These are phyloP conservation scores for Podospora didyma DNA, from an alignment of 495 filamentous ascomycete species.

Conservation along the genomic window DNA sequence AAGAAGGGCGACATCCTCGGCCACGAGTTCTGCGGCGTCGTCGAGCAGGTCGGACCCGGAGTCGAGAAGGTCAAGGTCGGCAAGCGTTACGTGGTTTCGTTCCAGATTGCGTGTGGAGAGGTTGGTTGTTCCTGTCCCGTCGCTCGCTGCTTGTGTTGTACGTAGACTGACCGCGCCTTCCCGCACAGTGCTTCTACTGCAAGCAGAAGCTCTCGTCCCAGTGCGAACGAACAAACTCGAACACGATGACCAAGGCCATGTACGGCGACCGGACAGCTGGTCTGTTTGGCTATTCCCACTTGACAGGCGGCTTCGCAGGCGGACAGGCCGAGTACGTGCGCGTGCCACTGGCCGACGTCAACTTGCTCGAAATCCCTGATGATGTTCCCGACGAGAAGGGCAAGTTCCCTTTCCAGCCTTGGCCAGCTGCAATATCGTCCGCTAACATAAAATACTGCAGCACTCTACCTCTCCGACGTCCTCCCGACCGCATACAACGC, in stretches of 20 bases:
- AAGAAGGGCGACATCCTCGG: slow-evolving; percentile 84
- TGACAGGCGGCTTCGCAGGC: slow-evolving; percentile 85
- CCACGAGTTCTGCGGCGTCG: slow-evolving; percentile 83
- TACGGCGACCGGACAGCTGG: slow-evolving; percentile 71
- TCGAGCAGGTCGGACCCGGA: slow-evolving; percentile 63
- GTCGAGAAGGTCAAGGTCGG: slow-evolving; percentile 57
- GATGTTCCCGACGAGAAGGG: slow-evolving; percentile 80
- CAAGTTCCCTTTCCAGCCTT: slow-evolving; percentile 33
- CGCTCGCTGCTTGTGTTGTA: neutral
- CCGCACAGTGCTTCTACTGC: slow-evolving; percentile 65
- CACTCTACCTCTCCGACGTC: slow-evolving; percentile 77
- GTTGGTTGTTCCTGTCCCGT: slow-evolving; percentile 8
- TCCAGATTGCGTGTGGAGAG: slow-evolving; percentile 76
- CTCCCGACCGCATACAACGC: slow-evolving; percentile 74
- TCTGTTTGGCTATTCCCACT: slow-evolving; percentile 69
- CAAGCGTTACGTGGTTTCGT: slow-evolving; percentile 77
- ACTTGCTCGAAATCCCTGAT: slow-evolving; percentile 75
- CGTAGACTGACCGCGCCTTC: slow-evolving; percentile 27
- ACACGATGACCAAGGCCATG: slow-evolving; percentile 64
- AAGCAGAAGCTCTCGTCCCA: slow-evolving; percentile 67
- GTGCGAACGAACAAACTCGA: slow-evolving; percentile 76
- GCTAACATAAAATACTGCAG: slow-evolving; percentile 6
- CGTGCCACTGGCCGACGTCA: slow-evolving; percentile 78
- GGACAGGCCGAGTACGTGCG: slow-evolving; percentile 87
- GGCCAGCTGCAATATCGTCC: neutral